Percentiles rank a stretch among this genome's conserved stretches.
phyloP scores from a whole-genome alignment of 2,329 filamentous ascomycete species.

The Fusarium burgessii region DNA sequence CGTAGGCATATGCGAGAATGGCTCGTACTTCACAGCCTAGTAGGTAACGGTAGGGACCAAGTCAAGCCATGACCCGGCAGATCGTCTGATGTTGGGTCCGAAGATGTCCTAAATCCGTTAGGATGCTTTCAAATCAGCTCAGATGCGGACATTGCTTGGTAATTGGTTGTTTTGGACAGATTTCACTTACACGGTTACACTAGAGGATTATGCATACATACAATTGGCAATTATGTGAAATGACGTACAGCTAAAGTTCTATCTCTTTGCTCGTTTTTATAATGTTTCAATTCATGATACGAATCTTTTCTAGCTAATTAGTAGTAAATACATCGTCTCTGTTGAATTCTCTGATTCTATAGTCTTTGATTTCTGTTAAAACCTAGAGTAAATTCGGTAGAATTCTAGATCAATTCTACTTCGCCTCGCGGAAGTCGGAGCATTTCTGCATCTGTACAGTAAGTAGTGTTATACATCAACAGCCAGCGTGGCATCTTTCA shows the following conservation, averaged over 20 bases:
- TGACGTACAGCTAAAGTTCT: not conserved
- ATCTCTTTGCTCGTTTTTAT: not conserved
- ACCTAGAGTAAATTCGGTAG: slow-evolving; percentile 6
- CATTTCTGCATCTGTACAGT: not conserved
- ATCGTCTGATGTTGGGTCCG: slow-evolving; percentile 31
- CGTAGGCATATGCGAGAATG: too few relatives aligned
- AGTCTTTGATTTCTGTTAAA: not conserved
- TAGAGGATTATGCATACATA: not conserved
- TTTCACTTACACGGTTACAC: slow-evolving; percentile 23
- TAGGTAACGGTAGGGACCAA: too few relatives aligned
- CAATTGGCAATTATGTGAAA: not conserved
- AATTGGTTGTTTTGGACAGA: slow-evolving; percentile 34
- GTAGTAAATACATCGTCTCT: not conserved
- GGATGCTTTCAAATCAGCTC: slow-evolving; percentile 34
- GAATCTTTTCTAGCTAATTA: not conserved
- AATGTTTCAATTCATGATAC: not conserved
- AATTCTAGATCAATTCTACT: slow-evolving; percentile 27
- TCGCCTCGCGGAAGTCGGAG: slow-evolving; percentile 36
- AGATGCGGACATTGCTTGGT: slow-evolving; percentile 26
- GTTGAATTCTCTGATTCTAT: not conserved
- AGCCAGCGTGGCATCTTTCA: slow-evolving; percentile 47
- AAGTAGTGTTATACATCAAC: slow-evolving; percentile 9
- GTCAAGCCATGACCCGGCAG: slow-evolving; percentile 1
- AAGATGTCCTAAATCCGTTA: slow-evolving; percentile 11
- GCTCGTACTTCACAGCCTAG: too few relatives aligned